Base-by-base conservation (phyloP, 2,329 filamentous ascomycete genomes). In the Colletotrichum sp. region DNA sequence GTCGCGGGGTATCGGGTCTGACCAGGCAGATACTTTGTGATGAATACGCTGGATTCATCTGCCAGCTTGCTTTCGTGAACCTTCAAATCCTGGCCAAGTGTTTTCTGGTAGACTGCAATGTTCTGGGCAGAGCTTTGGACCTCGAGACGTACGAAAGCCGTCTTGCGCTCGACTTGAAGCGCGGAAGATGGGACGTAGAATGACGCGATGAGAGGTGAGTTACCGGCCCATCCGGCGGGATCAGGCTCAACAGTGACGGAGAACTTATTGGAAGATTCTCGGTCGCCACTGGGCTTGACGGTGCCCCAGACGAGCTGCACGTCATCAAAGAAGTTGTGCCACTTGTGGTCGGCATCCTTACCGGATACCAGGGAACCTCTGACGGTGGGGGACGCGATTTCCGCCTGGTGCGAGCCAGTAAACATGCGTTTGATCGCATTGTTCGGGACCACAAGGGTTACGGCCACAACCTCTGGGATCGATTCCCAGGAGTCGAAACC, bases 241-340 rank as follows among this genome's bases (percentile, higher is more conserved):
- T 88, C 86, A 18, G 84, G 81, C 6, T 82, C 77, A 4, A 88
- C 74, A 0, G 76, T 71, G 24, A 87, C 69, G 8, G 78, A 72
- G n/a, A 84, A 85, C 5, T 81, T 78, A n/a, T 84, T 83, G 13
- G 79, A 76, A 7, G 79, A 76, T 2, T 82, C 77, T 7, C 76
- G 76, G 6, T 78, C 34, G 0, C 83, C 82, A 3, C 61, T 70
- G 1, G 79, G 77, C 64, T 79, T 79, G 15, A 86, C 71, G 0
- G 79, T 81, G 16, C 87, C 88, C 77, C 88, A 88, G 6, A 79
- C 72, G 34, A 88, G 77, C 1, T 89, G 87, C 15, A 87, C 80
- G 71, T 85, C 82, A 5, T 82, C 79, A 77, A 85, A 89, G 16
- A 83, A 77, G 75, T 83, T 84, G 32, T 82, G 80, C 82, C 82